Conservation (phyloP, 2,329 filamentous ascomycete species). For the Ophiostoma sp. region DNA sequence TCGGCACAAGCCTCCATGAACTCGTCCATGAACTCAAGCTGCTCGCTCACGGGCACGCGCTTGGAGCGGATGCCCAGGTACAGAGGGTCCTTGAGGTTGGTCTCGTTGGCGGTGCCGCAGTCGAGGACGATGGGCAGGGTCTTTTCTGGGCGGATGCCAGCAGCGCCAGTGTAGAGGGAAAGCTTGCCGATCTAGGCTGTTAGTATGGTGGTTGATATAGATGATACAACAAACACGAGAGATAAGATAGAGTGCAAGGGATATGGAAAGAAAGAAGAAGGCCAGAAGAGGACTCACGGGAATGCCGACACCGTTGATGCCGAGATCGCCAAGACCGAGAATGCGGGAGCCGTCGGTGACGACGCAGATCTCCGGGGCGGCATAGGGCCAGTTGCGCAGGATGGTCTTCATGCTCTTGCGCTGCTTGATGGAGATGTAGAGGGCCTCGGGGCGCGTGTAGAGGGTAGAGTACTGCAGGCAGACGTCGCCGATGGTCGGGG, state of each 20-base stretch:
- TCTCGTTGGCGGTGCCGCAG: conserved; percentile 61
- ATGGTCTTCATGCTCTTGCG: conserved; percentile 83
- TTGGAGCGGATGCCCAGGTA: conserved; percentile 86
- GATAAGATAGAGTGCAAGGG: not conserved
- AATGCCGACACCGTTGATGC: conserved; percentile 96
- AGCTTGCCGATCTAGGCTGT: conserved; percentile 72
- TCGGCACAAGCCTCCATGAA: conserved; percentile 89
- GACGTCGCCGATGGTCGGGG: conserved; percentile 87
- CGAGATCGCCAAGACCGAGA: conserved; percentile 87
- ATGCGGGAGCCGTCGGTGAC: conserved; percentile 93
- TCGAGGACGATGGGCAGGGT: conserved; percentile 68
- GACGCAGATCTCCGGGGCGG: conserved; percentile 88
- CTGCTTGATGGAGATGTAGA: conserved; percentile 96
- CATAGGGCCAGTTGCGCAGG: conserved; percentile 86
- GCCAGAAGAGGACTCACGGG: conserved; percentile 63
- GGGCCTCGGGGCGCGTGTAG: conserved; percentile 88
- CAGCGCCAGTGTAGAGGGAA: conserved; percentile 88
- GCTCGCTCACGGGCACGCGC: conserved; percentile 70
- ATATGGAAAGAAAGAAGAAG: conserved; percentile 5
- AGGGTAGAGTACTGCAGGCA: conserved; percentile 94
- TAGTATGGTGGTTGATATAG: conserved; percentile 22
- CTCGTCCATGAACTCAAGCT: conserved; percentile 92
- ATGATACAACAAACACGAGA: not conserved
- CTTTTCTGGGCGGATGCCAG: conserved; percentile 85
- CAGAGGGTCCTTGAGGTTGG: conserved; percentile 62